phyloP scores from a whole-genome alignment of 192 early-diverging fungal genomes.

The Backusella mclennaniae region DNA sequence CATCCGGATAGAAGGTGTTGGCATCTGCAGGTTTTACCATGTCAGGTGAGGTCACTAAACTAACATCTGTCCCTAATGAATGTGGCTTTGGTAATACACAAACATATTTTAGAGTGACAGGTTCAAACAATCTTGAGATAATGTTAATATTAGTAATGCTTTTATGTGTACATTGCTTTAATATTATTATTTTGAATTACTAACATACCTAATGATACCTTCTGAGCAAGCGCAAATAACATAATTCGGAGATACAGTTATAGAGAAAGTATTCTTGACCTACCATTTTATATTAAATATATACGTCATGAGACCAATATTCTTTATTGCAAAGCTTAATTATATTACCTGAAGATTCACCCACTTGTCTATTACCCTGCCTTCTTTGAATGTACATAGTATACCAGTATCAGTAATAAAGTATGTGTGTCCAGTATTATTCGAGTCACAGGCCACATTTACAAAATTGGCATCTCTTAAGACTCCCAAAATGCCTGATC shows the following conservation, averaged over 20 bases:
- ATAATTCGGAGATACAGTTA: constrained; percentile 55
- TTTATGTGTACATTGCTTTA: not conserved
- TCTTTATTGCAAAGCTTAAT: not conserved
- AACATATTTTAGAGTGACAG: constrained; percentile 63
- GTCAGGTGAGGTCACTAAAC: constrained; percentile 22
- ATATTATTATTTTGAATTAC: not conserved
- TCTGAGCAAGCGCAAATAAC: constrained; percentile 74
- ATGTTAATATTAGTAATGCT: not conserved
- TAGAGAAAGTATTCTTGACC: constrained; percentile 61
- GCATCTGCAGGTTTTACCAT: constrained; percentile 18
- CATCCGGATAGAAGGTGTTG: constrained; percentile 56
- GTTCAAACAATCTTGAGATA: constrained; percentile 65
- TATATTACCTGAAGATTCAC: constrained; percentile 67
- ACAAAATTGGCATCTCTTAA: constrained; percentile 71
- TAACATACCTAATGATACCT: constrained; percentile 64
- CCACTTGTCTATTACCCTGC: constrained; percentile 73
- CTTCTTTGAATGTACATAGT: constrained; percentile 64
- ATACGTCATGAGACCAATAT: not conserved
- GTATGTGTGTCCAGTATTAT: constrained; percentile 49
- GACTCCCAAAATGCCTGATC: constrained; percentile 63
- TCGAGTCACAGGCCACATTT: constrained; percentile 56
- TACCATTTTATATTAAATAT: constrained; percentile 15
- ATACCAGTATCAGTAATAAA: constrained; percentile 68
- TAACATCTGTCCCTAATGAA: constrained; percentile 59
- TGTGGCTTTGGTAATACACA: constrained; percentile 72